These are phyloP conservation scores for Musa troglodytarum DNA, from an alignment of 176 grass and related monocot genomes.

Conservation along the genomic window DNA sequence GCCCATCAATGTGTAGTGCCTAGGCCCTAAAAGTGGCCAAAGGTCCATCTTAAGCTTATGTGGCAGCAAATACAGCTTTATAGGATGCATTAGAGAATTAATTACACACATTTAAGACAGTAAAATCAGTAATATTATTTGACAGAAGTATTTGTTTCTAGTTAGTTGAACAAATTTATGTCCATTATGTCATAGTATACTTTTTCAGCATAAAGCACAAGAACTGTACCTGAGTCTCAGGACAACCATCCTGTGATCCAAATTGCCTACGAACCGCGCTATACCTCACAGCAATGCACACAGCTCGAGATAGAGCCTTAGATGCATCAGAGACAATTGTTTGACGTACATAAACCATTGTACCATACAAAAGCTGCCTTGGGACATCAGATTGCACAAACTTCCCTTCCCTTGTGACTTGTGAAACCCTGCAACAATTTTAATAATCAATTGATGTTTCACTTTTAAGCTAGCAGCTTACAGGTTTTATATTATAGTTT, in stretches of 20 bases:
- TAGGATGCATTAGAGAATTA: not conserved
- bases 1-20: too few species aligned
- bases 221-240: constrained; percentile 63
- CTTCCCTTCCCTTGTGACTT: constrained; percentile 91
- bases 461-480: not conserved
- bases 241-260: constrained; percentile 61
- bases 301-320: constrained; percentile 82
- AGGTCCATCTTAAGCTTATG: not conserved
- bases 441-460: not conserved
- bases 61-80: not conserved
- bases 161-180: not conserved
- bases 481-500: not conserved
- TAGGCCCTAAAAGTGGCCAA: not conserved
- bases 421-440: constrained; percentile 61
- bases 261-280: constrained; percentile 88
- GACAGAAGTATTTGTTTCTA: too few species aligned
- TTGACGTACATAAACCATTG: constrained; percentile 94
- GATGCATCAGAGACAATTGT: constrained; percentile 90
- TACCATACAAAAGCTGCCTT: constrained; percentile 86
- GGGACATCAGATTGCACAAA: constrained; percentile 86
- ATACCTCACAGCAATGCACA: constrained; percentile 87
- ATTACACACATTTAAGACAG: too few species aligned
- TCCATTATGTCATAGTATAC: not conserved
- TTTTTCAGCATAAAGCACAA: not conserved
- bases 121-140: too few species aligned